These are phyloP conservation scores for Domatiomyces catenatus DNA, from an alignment of 2,329 filamentous ascomycete genomes.

Conservation along the genomic window DNA sequence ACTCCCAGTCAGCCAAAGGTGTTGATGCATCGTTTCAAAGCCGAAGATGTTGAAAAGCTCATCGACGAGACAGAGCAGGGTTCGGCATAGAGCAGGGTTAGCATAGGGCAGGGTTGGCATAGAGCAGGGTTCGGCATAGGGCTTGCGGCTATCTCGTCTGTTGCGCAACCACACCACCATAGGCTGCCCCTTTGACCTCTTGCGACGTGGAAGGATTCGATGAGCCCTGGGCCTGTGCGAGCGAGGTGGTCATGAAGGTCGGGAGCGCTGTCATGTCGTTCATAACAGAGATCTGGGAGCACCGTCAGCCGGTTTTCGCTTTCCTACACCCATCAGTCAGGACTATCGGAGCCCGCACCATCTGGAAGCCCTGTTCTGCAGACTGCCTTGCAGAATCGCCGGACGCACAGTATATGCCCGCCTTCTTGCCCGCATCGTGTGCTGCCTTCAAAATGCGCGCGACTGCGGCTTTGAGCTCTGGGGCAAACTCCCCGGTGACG, in stretches of 20 bases:
- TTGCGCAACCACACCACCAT: conserved; percentile 6
- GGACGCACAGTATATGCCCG: conserved; percentile 39
- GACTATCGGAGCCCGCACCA: conserved; percentile 26
- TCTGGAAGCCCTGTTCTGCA: conserved; percentile 39
- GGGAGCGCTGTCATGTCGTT: conserved; percentile 33
- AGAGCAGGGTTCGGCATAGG: conserved; percentile 3
- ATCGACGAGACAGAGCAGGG: conserved; percentile 34
- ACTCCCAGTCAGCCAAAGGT: conserved; percentile 36
- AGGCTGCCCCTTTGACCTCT: conserved; percentile 15
- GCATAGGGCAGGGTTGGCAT: conserved; percentile 19
- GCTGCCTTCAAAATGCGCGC: conserved; percentile 37
- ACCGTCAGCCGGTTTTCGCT: conserved; percentile 1
- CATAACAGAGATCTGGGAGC: conserved; percentile 25
- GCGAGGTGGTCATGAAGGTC: conserved; percentile 24
- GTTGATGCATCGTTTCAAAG: conserved; percentile 48
- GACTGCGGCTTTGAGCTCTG: conserved; percentile 38
- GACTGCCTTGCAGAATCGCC: conserved; percentile 38
- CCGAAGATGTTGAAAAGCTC: conserved; percentile 38
- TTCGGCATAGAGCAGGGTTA: background rate
- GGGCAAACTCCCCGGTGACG: conserved; percentile 32
- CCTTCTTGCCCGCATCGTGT: conserved; percentile 36
- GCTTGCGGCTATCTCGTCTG: conserved; percentile 3
- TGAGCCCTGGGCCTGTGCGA: conserved; percentile 23
- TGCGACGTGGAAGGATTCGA: conserved; percentile 15
- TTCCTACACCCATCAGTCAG: background rate